Evolutionary conservation across 306 rosid genomes (phyloP).

Genomic region (Rosa chinensis): DNA sequence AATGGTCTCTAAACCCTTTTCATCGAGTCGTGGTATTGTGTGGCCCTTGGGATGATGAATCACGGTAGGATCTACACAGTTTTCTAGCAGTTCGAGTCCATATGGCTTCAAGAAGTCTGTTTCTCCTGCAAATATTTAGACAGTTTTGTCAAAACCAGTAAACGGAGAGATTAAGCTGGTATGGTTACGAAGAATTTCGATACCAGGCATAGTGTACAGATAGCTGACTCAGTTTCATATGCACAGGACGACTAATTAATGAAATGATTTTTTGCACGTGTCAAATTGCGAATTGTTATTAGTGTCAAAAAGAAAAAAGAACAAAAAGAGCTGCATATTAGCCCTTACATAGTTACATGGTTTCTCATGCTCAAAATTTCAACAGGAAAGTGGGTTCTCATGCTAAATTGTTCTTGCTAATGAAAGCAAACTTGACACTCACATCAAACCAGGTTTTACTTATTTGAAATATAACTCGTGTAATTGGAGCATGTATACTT

Average conservation of each 20-base stretch:
- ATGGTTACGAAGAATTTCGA: neutral
- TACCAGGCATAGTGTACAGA: neutral
- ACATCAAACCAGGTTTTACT: too few relatives aligned
- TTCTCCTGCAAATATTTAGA: constrained; percentile 52
- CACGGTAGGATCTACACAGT: constrained; percentile 50
- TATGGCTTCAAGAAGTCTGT: constrained; percentile 60
- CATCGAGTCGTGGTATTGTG: constrained; percentile 74
- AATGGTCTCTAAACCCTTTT: constrained; percentile 41
- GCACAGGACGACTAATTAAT: neutral
- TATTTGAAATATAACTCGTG: neutral
- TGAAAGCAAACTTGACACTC: neutral
- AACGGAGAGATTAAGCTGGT: neutral
- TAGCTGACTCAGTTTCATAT: neutral
- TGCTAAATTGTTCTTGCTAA: neutral
- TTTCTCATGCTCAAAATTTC: neutral
- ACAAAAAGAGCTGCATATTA: too few relatives aligned
- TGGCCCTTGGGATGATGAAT: constrained; percentile 88
- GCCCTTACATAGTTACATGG: neutral
- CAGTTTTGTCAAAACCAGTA: neutral
- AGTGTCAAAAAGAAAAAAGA: neutral
- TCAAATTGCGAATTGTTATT: neutral
- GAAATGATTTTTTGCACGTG: too few relatives aligned
- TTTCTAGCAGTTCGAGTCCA: constrained; percentile 53
- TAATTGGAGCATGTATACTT: neutral
- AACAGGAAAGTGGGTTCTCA: neutral